A percentile compares a stretch with the other conserved stretches of the same genome.
phyloP scores from a whole-genome alignment of 2,329 filamentous ascomycete genomes.

The Trichoderma breve region DNA sequence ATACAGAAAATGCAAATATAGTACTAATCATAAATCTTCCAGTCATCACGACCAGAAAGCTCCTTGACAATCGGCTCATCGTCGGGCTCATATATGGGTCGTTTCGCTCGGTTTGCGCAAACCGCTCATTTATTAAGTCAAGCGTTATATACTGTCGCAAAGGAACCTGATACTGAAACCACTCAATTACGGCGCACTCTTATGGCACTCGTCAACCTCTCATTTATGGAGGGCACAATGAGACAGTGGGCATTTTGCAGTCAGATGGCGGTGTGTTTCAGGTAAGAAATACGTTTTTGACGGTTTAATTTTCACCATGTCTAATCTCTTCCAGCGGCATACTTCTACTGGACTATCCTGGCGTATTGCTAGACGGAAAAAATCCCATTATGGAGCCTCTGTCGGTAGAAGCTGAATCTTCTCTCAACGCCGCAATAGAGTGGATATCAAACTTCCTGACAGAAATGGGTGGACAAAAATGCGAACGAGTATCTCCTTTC shows the following conservation, averaged over 20 bases:
- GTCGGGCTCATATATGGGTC: slow-evolving; percentile 15
- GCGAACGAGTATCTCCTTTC: background rate
- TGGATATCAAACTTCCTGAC: slow-evolving; percentile 44
- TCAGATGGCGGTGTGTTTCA: slow-evolving; percentile 23
- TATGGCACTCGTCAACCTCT: slow-evolving; percentile 1
- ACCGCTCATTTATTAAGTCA: slow-evolving; percentile 23
- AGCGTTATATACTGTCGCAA: slow-evolving; percentile 3
- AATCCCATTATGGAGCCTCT: background rate
- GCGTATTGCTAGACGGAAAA: background rate
- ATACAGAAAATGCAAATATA: background rate
- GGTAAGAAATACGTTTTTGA: background rate
- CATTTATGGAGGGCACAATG: slow-evolving; percentile 17
- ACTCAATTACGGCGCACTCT: background rate
- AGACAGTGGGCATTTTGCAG: slow-evolving; percentile 21
- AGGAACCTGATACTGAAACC: background rate
- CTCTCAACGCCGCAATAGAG: background rate
- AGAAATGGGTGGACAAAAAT: slow-evolving; percentile 29
- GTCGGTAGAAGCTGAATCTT: background rate
- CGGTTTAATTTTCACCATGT: background rate
- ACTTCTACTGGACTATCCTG: background rate
- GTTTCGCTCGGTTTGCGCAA: slow-evolving; percentile 24
- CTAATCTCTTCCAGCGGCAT: background rate
- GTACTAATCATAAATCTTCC: background rate
- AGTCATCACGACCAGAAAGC: background rate
- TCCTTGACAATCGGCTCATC: slow-evolving; percentile 15